Conservation (phyloP, 2,329 filamentous ascomycete genomes). For the Epicoccum sorghinum region DNA sequence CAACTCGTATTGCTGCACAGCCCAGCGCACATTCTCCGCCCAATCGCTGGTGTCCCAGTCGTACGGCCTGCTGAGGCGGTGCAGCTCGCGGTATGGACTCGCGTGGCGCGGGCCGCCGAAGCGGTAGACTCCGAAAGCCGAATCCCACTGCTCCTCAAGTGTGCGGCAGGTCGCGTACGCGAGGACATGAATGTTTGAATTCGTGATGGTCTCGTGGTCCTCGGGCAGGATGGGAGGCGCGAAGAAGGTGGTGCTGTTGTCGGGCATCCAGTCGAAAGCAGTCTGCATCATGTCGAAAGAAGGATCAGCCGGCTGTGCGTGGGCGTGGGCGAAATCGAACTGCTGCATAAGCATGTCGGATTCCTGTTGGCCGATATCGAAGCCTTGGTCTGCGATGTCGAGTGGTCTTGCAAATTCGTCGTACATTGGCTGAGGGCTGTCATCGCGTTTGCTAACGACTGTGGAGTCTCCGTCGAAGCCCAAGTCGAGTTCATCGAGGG, state of each 20-base stretch:
- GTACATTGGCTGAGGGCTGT: no score
- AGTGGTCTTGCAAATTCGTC: no score
- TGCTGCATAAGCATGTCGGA: slow-evolving; percentile 4
- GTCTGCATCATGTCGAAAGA: no score
- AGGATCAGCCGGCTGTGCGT: background rate
- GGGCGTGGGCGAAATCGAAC: background rate
- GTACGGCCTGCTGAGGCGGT: slow-evolving; percentile 26
- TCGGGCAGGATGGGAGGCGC: slow-evolving; percentile 23
- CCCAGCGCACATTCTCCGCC: slow-evolving; percentile 45
- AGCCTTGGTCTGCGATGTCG: no score
- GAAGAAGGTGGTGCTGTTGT: slow-evolving; percentile 15
- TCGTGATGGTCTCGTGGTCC: slow-evolving; percentile 28
- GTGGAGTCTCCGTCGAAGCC: no score
- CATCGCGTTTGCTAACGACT: no score
- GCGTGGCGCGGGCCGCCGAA: slow-evolving; percentile 8
- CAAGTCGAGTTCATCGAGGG: background rate
- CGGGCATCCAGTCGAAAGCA: no score
- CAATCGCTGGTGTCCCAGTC: slow-evolving; percentile 30
- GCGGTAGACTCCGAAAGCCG: slow-evolving; percentile 7
- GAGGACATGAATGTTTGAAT: slow-evolving; percentile 22
- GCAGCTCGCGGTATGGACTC: slow-evolving; percentile 31
- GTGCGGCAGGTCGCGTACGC: slow-evolving; percentile 17
- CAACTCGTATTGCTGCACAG: slow-evolving; percentile 32
- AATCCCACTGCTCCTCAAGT: slow-evolving; percentile 6
- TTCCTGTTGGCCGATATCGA: slow-evolving; percentile 9